Conservation (phyloP, 108 stramenopile genomes). For the Chaetoceros tenuissimus region DNA sequence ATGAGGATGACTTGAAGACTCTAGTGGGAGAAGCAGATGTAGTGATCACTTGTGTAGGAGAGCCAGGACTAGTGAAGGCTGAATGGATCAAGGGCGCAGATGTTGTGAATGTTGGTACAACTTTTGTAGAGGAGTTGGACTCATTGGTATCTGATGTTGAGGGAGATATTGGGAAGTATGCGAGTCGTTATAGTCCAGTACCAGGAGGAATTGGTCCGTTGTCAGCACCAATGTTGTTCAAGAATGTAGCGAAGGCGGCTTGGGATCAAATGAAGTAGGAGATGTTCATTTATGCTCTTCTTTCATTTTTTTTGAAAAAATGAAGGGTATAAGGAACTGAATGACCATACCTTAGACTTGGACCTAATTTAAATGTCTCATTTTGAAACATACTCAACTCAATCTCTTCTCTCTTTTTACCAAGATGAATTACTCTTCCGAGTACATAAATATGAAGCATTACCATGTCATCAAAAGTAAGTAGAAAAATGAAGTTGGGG, state of each 20-base stretch:
- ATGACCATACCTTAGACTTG: too few relatives aligned
- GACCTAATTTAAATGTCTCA: too few relatives aligned
- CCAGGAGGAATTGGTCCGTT: slow-evolving; percentile 33
- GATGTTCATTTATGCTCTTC: too few relatives aligned
- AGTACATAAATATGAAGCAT: too few relatives aligned
- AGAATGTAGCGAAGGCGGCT: slow-evolving; percentile 26
- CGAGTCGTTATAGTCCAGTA: slow-evolving; percentile 15
- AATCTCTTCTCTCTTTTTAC: too few relatives aligned
- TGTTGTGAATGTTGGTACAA: slow-evolving; percentile 25
- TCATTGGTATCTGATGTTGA: slow-evolving; percentile 5
- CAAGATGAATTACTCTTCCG: too few relatives aligned
- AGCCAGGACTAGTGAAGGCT: slow-evolving; percentile 14
- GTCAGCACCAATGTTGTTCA: slow-evolving; percentile 18
- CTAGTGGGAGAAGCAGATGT: slow-evolving; percentile 21
- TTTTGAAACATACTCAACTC: too few relatives aligned
- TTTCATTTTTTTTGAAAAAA: too few relatives aligned
- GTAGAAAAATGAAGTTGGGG: too few relatives aligned
- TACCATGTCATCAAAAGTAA: too few relatives aligned
- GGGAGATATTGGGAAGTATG: not conserved
- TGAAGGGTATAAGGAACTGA: too few relatives aligned
- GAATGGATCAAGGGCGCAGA: slow-evolving; percentile 25
- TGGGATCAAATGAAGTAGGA: too few relatives aligned
- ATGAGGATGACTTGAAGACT: slow-evolving; percentile 3
- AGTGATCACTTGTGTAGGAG: slow-evolving; percentile 25
- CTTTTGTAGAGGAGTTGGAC: slow-evolving; percentile 2